These are phyloP conservation scores for Helotiales sp. DNA, from an alignment of 2,329 filamentous ascomycete species.

Conservation along the genomic window DNA sequence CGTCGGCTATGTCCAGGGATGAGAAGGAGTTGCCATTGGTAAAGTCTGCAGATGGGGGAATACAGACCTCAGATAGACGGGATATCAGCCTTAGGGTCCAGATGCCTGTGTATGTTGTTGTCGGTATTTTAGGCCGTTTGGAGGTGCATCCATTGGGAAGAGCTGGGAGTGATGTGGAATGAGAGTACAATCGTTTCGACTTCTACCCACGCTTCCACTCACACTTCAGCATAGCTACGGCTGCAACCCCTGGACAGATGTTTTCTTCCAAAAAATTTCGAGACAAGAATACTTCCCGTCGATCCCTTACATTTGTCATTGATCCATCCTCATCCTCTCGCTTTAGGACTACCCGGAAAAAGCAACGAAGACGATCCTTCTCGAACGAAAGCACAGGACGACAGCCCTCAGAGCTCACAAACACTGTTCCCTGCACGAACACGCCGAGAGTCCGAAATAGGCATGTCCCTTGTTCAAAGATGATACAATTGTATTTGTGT, in stretches of 20 bases:
- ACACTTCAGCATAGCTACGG: background rate
- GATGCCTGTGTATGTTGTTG: background rate
- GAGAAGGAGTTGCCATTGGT: conserved; percentile 1
- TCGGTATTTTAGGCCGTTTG: conserved; percentile 4
- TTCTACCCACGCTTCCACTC: background rate
- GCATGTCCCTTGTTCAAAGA: background rate
- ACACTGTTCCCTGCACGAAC: background rate
- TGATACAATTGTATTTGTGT: background rate
- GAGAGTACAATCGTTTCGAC: conserved; percentile 9
- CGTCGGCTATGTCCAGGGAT: background rate
- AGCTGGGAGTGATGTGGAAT: background rate
- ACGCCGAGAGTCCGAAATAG: background rate
- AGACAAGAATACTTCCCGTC: conserved; percentile 23
- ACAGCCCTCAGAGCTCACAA: background rate
- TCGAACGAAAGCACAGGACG: conserved; percentile 1
- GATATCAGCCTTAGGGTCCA: conserved; percentile 3
- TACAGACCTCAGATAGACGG: background rate
- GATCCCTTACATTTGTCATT: conserved; percentile 23
- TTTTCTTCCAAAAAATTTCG: conserved; percentile 5
- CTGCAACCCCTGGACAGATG: background rate
- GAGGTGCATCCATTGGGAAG: background rate
- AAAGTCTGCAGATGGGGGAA: conserved; percentile 11
- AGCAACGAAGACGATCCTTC: conserved; percentile 9
- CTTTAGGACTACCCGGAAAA: conserved; percentile 24
- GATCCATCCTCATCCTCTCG: conserved; percentile 14